phyloP scores from a whole-genome alignment of 306 rosid genomes.

The Cucumis hystrix region DNA sequence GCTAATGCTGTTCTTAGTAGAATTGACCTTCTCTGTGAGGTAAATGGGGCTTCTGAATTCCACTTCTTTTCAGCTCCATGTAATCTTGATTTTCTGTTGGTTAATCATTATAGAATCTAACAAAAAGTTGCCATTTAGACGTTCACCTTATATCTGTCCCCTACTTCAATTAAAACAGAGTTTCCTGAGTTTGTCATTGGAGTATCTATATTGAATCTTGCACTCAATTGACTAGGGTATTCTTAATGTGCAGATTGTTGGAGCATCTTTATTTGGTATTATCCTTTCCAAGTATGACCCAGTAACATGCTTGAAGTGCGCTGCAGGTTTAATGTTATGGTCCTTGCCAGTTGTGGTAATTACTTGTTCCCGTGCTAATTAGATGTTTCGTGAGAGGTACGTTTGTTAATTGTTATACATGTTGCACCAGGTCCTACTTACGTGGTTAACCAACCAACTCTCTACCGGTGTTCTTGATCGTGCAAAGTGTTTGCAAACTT shows the following conservation, averaged over 20 bases:
- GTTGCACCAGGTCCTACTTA: conserved; percentile 43
- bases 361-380: conserved; percentile 20
- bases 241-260: conserved; percentile 52
- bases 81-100: conserved; percentile 1
- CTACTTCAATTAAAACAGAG: background rate
- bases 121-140: background rate
- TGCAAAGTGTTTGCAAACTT: conserved; percentile 55
- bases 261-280: conserved; percentile 71
- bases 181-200: background rate
- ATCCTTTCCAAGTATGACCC: conserved; percentile 79
- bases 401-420: background rate
- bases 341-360: conserved; percentile 72
- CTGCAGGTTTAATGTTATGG: conserved; percentile 59
- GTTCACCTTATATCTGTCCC: background rate
- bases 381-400: conserved; percentile 8
- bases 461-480: conserved; percentile 94
- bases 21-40: conserved; percentile 94
- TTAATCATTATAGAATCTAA: background rate
- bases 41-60: conserved; percentile 15
- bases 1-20: conserved; percentile 87
- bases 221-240: conserved; percentile 9
- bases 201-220: background rate
- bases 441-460: conserved; percentile 74
- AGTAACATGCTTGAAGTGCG: conserved; percentile 75
- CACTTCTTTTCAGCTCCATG: background rate